Evolutionary conservation across 441 rosid genomes (phyloP), one percentile per base, ranked within the genome.

Genomic region (Adansonia gregorii): DNA sequence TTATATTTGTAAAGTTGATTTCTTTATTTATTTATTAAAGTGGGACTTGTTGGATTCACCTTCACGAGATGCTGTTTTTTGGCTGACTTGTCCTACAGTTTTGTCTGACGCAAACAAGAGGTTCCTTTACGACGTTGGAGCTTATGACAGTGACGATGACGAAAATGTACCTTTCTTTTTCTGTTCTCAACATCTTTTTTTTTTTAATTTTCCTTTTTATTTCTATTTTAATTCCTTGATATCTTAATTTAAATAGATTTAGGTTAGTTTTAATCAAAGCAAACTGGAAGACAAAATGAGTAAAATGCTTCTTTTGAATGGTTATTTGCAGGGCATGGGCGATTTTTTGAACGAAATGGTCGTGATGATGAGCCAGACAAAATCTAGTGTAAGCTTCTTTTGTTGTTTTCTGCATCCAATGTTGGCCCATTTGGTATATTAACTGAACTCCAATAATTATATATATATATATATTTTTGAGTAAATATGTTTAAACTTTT

Each of bases 281-380:
- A 39, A 65, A 12, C 45, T 17, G 19, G 64, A 59, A 35, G 11
- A 8, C 22, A 6, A 6, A 64, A 11, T 8, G 35, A 19, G 4
- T 41, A 8, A 39, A 49, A 22, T 70, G 5, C 12, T 4, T n/a
- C 39, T 24, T 8, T 22, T 41, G 43, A 61, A 61, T 61, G 67
- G 45, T 12, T 31, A 27, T 63, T 49, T 75, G 85, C 86, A 94
- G 98, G 98, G 92, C 2, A 94, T 93, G 97, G 97, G 97, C 43
- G 95, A 89, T 74, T 94, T 94, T 81, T 77, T 94, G 82, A 92
- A 64, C 60, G 97, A 93, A 83, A 93, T 94, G 98, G 93, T 91
- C 6, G 60, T 54, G 0, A 86, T 91, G 98, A 94, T 93, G 97
- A 91, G 81, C 82, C 94, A 91, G 67, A 85, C 90, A 1, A 86